phyloP scores from a whole-genome alignment of 2,329 filamentous ascomycete genomes.

The Aspergillus sp. region DNA sequence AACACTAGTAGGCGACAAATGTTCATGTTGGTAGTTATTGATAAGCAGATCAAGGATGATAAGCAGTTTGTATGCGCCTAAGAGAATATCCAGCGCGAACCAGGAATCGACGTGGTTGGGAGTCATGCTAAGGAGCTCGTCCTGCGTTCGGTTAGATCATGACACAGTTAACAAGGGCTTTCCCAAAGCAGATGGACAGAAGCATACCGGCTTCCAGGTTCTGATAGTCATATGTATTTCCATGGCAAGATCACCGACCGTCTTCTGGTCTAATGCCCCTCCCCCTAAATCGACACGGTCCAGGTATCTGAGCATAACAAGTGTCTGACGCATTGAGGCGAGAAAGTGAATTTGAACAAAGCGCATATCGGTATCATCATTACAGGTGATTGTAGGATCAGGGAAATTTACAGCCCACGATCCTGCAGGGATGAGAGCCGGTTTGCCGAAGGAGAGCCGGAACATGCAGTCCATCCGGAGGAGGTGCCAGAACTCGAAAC shows the following conservation, averaged over 20 bases:
- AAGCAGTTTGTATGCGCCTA: conserved; percentile 21
- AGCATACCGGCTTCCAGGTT: neutral
- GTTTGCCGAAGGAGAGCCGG: conserved; percentile 18
- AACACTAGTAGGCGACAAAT: neutral
- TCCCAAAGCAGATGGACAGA: too few relatives aligned
- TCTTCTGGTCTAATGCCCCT: neutral
- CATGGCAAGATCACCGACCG: neutral
- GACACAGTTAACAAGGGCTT: too few relatives aligned
- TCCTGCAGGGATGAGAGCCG: conserved; percentile 13
- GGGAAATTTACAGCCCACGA: conserved; percentile 22
- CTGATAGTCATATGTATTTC: neutral
- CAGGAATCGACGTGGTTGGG: conserved; percentile 17
- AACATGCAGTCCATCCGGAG: conserved; percentile 20
- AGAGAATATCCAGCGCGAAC: conserved; percentile 19
- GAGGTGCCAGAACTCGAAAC: conserved; percentile 24
- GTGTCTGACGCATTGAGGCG: neutral
- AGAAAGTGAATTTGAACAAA: neutral
- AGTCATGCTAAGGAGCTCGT: neutral
- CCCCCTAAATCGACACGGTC: neutral
- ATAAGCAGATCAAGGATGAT: conserved; percentile 17
- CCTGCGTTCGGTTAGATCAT: neutral
- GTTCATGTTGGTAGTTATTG: neutral
- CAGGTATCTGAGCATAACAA: neutral
- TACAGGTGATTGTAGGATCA: conserved; percentile 17
- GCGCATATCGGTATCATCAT: conserved; percentile 7